Conservation (phyloP, 805 yeast species). For the Barnettozyma pratensis region DNA sequence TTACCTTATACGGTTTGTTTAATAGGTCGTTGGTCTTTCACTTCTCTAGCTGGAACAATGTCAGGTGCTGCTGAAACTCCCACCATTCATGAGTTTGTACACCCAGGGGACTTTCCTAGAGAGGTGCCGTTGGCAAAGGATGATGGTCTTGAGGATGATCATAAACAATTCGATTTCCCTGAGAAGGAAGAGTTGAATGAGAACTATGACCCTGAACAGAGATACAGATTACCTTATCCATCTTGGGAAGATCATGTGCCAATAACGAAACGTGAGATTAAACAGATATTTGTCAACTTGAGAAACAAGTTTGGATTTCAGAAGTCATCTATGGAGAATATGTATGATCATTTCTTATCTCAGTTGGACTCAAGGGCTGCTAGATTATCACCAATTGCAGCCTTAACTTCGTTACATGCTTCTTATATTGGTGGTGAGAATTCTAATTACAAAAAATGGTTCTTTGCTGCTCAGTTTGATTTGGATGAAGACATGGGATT, state of each 20-base stretch:
- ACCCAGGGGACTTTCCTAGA: too few species aligned
- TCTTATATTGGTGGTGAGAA: slow-evolving; percentile 91
- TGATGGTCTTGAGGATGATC: neutral
- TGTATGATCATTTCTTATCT: slow-evolving; percentile 74
- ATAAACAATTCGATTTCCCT: neutral
- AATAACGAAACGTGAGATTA: slow-evolving; percentile 60
- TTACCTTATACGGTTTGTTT: too few species aligned
- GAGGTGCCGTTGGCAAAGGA: neutral
- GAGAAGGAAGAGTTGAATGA: neutral
- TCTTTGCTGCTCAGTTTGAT: slow-evolving; percentile 78
- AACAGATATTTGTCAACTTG: slow-evolving; percentile 51
- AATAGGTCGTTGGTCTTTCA: too few species aligned
- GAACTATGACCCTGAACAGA: neutral
- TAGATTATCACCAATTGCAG: slow-evolving; percentile 65
- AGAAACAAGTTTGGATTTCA: slow-evolving; percentile 80
- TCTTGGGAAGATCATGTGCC: slow-evolving; percentile 54
- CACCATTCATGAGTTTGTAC: too few species aligned
- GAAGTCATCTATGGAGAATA: slow-evolving; percentile 67
- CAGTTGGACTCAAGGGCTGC: slow-evolving; percentile 85
- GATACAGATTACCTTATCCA: slow-evolving; percentile 8
- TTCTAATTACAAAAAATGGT: slow-evolving; percentile 89
- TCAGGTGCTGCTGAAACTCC: too few species aligned
- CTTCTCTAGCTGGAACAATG: too few species aligned
- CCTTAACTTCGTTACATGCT: slow-evolving; percentile 73
- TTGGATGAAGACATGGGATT: slow-evolving; percentile 65